A percentile compares a stretch with the other conserved stretches of the same genome.
Conservation (phyloP, 441 rosid genomes). For the Arabidopsis hybrid region DNA sequence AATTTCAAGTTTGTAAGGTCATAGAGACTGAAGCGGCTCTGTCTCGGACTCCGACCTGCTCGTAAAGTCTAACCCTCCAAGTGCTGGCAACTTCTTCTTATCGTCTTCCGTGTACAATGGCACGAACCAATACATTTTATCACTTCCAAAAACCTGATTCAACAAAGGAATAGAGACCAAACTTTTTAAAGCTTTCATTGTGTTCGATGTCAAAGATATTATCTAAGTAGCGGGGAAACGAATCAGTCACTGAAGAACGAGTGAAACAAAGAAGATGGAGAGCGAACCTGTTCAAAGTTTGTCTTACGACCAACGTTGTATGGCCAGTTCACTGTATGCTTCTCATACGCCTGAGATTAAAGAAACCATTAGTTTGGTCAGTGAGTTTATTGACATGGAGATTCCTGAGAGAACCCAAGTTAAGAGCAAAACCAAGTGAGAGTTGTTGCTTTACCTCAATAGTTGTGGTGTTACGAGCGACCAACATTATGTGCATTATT, state of each 20-base stretch:
- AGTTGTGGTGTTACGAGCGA: slow-evolving; percentile 71
- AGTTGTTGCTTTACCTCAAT: slow-evolving; percentile 68
- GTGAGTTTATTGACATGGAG: slow-evolving; percentile 9
- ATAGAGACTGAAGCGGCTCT: slow-evolving; percentile 48
- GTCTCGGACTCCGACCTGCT: slow-evolving; percentile 55
- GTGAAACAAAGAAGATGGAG: neutral
- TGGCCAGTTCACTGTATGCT: slow-evolving; percentile 68
- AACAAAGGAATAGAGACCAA: neutral
- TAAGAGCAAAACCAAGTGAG: slow-evolving; percentile 4
- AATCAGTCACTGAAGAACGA: neutral
- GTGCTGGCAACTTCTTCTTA: slow-evolving; percentile 48
- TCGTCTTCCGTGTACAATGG: slow-evolving; percentile 79
- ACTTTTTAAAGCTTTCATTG: slow-evolving; percentile 14
- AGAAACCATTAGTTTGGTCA: slow-evolving; percentile 10
- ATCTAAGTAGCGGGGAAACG: neutral
- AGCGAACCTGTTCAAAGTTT: slow-evolving; percentile 82
- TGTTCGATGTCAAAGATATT: slow-evolving; percentile 5
- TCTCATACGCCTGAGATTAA: slow-evolving; percentile 76
- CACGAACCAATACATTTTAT: slow-evolving; percentile 77
- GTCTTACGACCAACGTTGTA: slow-evolving; percentile 83
- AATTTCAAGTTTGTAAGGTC: slow-evolving; percentile 15
- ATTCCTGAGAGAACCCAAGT: slow-evolving; percentile 14
- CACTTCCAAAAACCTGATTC: slow-evolving; percentile 76
- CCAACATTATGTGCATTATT: slow-evolving; percentile 77
- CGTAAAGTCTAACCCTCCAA: slow-evolving; percentile 62